Evolutionary conservation across 352 stramenopile genomes (phyloP).

Genomic region (Globisporangium abappressorium): DNA sequence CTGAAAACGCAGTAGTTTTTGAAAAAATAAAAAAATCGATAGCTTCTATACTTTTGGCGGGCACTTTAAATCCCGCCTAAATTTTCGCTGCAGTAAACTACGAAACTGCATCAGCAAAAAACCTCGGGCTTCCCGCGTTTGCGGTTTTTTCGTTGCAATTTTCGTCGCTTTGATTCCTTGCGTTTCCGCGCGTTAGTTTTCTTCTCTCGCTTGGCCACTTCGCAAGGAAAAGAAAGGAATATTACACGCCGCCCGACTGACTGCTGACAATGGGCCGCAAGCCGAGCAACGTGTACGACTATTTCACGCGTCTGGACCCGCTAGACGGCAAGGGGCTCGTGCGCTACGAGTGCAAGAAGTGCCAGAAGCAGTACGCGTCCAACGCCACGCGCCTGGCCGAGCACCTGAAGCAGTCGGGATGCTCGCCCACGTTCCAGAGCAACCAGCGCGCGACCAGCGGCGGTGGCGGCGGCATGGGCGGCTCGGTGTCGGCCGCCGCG

Average conservation of each 20-base stretch:
- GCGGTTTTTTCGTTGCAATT: too few relatives aligned
- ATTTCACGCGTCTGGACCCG: slow-evolving; percentile 74
- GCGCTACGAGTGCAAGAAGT: slow-evolving; percentile 88
- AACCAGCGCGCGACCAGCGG: slow-evolving; percentile 53
- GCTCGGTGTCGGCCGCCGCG: slow-evolving; percentile 20
- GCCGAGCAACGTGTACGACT: slow-evolving; percentile 86
- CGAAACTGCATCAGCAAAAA: too few relatives aligned
- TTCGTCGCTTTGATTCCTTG: too few relatives aligned
- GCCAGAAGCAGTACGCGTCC: slow-evolving; percentile 83
- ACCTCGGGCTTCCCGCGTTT: too few relatives aligned
- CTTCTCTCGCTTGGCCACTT: background rate
- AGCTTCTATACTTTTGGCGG: too few relatives aligned
- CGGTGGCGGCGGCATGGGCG: slow-evolving; percentile 6
- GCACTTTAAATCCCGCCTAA: too few relatives aligned
- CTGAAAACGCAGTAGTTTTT: too few relatives aligned
- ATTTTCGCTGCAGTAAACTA: too few relatives aligned
- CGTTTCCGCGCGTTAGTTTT: background rate
- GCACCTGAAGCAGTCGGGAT: slow-evolving; percentile 71
- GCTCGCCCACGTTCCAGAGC: slow-evolving; percentile 71
- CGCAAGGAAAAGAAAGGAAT: background rate
- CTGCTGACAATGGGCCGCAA: slow-evolving; percentile 61
- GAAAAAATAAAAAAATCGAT: too few relatives aligned
- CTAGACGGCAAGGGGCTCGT: slow-evolving; percentile 65
- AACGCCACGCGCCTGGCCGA: slow-evolving; percentile 81
- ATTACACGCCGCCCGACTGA: background rate